Evolutionary conservation across 106 monocot species (phyloP).

Genomic region (Acorus gramineus): DNA sequence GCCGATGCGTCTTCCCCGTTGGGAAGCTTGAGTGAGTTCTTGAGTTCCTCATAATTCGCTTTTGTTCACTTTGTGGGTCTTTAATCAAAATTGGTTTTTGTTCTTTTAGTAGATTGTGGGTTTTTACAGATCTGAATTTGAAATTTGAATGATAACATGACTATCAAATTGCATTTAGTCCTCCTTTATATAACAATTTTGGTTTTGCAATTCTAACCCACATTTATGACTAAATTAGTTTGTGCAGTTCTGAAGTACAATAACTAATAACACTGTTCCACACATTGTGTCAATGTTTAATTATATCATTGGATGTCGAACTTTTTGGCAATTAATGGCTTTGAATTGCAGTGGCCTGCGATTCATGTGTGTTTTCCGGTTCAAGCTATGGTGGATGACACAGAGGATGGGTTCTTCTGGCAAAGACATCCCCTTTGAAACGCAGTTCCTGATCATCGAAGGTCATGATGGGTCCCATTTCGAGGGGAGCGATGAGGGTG

Average conservation of each 20-base stretch:
- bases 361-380: conserved; percentile 66
- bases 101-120: no score
- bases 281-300: no score
- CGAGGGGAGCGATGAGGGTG: conserved; percentile 11
- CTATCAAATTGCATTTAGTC: no score
- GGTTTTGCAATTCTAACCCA: no score
- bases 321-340: neutral
- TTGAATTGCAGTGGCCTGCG: conserved; percentile 35
- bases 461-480: conserved; percentile 18
- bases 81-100: no score
- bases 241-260: no score
- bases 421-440: conserved; percentile 52
- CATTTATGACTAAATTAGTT: no score
- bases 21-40: conserved; percentile 48
- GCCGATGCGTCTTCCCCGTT: conserved; percentile 46
- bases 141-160: no score
- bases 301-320: no score
- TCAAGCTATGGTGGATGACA: conserved; percentile 83
- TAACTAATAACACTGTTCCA: no score
- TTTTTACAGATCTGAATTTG: no score
- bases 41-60: neutral
- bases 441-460: conserved; percentile 59
- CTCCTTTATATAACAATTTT: no score
- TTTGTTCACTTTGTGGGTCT: neutral
- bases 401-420: conserved; percentile 59